phyloP scores from a whole-genome alignment of 78 protist species.

The Planoprotostelium fungivorum region DNA sequence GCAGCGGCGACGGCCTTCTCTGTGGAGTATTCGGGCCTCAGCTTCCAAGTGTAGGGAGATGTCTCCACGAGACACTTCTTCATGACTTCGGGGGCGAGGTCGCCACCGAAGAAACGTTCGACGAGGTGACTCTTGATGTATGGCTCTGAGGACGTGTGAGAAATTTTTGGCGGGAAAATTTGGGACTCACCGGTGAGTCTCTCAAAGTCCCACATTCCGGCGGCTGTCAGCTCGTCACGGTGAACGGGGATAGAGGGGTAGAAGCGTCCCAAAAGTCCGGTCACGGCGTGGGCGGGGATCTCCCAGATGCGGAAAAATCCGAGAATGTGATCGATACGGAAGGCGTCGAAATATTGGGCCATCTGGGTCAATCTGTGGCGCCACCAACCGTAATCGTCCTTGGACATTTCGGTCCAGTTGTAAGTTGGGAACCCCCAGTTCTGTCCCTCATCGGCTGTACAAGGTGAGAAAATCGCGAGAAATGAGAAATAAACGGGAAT shows the following conservation, averaged over 20 bases:
- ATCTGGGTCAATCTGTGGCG: slow-evolving; percentile 64
- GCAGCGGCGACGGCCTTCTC: slow-evolving; percentile 25
- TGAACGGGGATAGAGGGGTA: slow-evolving; percentile 62
- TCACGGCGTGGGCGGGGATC: slow-evolving; percentile 33
- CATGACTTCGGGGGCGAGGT: slow-evolving; percentile 15
- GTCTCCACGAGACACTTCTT: slow-evolving; percentile 34
- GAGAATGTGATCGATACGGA: slow-evolving; percentile 86
- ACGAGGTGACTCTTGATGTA: slow-evolving; percentile 52
- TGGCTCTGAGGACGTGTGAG: slow-evolving; percentile 10
- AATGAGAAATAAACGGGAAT: background rate
- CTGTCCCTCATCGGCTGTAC: slow-evolving; percentile 74
- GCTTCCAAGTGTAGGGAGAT: slow-evolving; percentile 4
- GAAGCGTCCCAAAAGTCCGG: slow-evolving; percentile 73
- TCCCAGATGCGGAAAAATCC: slow-evolving; percentile 93
- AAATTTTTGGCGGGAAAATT: background rate
- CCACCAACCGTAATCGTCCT: slow-evolving; percentile 87
- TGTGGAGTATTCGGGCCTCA: slow-evolving; percentile 20
- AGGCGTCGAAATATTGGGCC: slow-evolving; percentile 80
- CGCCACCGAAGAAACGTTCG: slow-evolving; percentile 41
- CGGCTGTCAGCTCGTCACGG: slow-evolving; percentile 27
- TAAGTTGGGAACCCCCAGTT: slow-evolving; percentile 95
- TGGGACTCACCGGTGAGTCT: slow-evolving; percentile 19
- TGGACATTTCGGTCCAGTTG: slow-evolving; percentile 78
- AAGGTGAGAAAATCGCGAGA: no score
- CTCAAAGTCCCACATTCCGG: slow-evolving; percentile 69